These are phyloP conservation scores for Malus hybrid DNA, from an alignment of 331 rosid genomes.

Conservation along the genomic window DNA sequence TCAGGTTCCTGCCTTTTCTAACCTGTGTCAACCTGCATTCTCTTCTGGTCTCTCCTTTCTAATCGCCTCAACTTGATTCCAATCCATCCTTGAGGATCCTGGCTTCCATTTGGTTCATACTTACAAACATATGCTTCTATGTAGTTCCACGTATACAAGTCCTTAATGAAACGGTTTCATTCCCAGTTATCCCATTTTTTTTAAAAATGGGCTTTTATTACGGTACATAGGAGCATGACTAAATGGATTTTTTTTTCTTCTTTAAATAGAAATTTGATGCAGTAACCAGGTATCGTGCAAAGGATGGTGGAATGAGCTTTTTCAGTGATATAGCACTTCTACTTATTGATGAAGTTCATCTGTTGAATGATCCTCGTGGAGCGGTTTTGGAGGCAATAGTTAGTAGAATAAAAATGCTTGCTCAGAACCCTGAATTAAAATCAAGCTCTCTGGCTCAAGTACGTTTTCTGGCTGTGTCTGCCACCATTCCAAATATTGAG, in stretches of 20 bases:
- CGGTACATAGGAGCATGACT: conserved; percentile 14
- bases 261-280: conserved; percentile 82
- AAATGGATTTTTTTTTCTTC: conserved; percentile 8
- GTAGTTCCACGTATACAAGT: not conserved
- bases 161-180: not conserved
- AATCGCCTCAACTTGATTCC: not conserved
- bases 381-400: conserved; percentile 93
- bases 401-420: conserved; percentile 82
- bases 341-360: conserved; percentile 95
- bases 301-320: conserved; percentile 84
- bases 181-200: not conserved
- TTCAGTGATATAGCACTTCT: conserved; percentile 87
- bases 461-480: conserved; percentile 84
- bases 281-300: conserved; percentile 71
- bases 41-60: not conserved
- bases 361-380: conserved; percentile 96
- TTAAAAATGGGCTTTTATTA: conserved; percentile 14
- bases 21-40: not conserved
- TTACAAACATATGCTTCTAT: not conserved
- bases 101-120: not conserved
- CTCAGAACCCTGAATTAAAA: conserved; percentile 70
- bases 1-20: not conserved
- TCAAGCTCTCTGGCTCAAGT: conserved; percentile 63
- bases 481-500: conserved; percentile 92
- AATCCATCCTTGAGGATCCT: not conserved